Evolutionary conservation across 2,329 filamentous ascomycete genomes (phyloP), one percentile per base, ranked within the genome.

Genomic region (Escovopsis sp.): DNA sequence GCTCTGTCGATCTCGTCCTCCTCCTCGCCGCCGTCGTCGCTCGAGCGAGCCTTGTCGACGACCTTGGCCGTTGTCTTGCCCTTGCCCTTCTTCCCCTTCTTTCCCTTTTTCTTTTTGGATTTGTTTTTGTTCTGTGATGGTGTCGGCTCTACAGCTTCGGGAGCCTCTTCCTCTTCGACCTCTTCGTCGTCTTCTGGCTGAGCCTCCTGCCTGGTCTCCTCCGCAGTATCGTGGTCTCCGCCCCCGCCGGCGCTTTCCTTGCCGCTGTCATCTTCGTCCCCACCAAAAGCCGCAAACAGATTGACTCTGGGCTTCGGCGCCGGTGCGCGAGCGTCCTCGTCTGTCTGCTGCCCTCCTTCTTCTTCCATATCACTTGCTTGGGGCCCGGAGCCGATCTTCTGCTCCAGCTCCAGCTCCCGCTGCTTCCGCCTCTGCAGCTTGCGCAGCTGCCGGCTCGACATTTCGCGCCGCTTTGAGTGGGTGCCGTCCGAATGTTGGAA

Each of bases 1-100:
- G 65, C 70, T 38, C 58, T 58, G 43, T 74, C 70, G 35, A 75
- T 73, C 42, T 75, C 70, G 39, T 74, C 69, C 16, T 62, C 52
- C 1, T 53, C 55, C n/a, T n/a, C n/a, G n/a, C n/a, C 4, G 18
- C 48, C 47, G 7, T 41, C 31, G 6, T 36, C 29, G 17, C 13
- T 34, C 10, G 31, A 36, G 9, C 41, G 14, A 26, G 21, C 21
- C 13, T 16, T 19, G 39, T 43, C 39, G 19, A 41, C 36, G 15
- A 44, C 45, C 19, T 41, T 35, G 14, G 45, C 46, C 8, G 47
- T 37, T 25, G n/a, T n/a, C 37, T 53, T 54, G 18, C 39, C 36
- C 43, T 52, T 54, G 31, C 12, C 27, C 37, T 34, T 34, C 27
- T n/a, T 27, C 19, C 16, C 33, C 36, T 39, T 43, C 43, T 53